Evolutionary conservation across 1,284 basidiomycete species (phyloP), one percentile per base, ranked within the genome.

Genomic region (Bondarzewia mesenterica): DNA sequence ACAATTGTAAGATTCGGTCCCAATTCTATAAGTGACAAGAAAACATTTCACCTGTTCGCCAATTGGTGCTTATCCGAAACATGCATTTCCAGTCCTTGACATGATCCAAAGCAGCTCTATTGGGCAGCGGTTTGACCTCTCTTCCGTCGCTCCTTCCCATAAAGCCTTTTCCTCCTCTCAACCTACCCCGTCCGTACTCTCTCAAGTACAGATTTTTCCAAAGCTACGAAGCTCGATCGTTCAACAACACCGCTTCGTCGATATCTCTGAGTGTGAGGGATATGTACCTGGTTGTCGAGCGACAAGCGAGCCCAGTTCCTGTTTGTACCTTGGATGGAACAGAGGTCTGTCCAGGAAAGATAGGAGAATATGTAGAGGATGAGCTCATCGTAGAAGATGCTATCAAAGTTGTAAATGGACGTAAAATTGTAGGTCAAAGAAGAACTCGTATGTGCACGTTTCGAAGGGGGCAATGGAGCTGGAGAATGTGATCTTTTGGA

Each of bases 21-120:
- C 25, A 10, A 18, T 10, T 14, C 22, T 14, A 42, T n/a, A n/a
- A n/a, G n/a, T n/a, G 41, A n/a, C 8, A 27, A 42, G 18, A 12
- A 42, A 21, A 22, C 0, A 5, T n/a, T 72, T 55, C 58, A 87
- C 85, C 85, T 63, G 67, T 84, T 60, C 75, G 72, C 86, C 87
- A 89, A 55, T 89, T 89, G 7, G 77, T 77, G 58, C 83, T 87
- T 52, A 88, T 84, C 46, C 84, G 75, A 63, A 87, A 89, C 85
- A 89, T 88, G 77, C 78, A 85, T 63, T 86, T 87, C 86, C 86
- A 89, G 57, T 86, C 75, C 59, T 73, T 80, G 40, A 68, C 54
- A 38, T 68, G 61, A n/a, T 72, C 67, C 36, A 53, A 45, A 52
- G 67, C 63, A 3, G 69, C 72, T 58, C 79, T 66, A 21, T 69